Evolutionary conservation across 2,329 filamentous ascomycete species (phyloP).

Genomic region (Torrubiella hemipterigena): DNA sequence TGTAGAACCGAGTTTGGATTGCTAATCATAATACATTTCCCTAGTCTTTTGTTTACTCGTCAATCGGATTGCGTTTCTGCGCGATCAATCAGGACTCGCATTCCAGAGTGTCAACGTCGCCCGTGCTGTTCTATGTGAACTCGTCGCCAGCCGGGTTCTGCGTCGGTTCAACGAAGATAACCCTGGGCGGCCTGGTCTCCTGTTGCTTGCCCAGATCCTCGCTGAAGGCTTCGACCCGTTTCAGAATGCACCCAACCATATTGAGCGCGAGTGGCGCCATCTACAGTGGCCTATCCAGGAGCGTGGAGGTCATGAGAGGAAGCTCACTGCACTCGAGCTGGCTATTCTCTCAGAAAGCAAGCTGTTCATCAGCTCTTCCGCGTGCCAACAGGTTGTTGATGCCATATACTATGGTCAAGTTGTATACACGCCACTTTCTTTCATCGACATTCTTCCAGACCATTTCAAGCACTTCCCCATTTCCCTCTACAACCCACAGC

Average conservation of each 20-base stretch:
- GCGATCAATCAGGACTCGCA: conserved; percentile 52
- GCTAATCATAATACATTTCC: background rate
- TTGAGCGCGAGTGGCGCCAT: conserved; percentile 34
- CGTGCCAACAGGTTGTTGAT: conserved; percentile 58
- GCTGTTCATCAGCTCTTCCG: conserved; percentile 50
- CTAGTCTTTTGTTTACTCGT: conserved; percentile 60
- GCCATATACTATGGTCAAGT: conserved; percentile 58
- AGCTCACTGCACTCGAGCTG: conserved; percentile 57
- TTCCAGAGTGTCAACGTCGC: conserved; percentile 60
- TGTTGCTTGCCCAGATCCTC: conserved; percentile 55
- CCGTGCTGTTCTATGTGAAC: conserved; percentile 55
- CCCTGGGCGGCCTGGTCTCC: conserved; percentile 46
- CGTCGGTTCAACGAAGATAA: conserved; percentile 58
- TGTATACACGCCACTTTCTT: conserved; percentile 58
- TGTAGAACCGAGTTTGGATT: background rate
- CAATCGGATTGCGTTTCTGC: conserved; percentile 57
- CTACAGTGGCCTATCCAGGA: conserved; percentile 26
- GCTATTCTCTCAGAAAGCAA: conserved; percentile 64
- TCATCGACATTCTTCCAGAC: conserved; percentile 62
- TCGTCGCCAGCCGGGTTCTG: conserved; percentile 54
- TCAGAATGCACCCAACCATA: conserved; percentile 51
- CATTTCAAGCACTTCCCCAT: conserved; percentile 62
- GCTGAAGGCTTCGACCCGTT: conserved; percentile 63
- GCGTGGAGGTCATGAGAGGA: conserved; percentile 31
- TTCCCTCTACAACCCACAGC: conserved; percentile 55